Evolutionary conservation across 1,284 basidiomycete species (phyloP), one percentile per base, ranked within the genome.

Genomic region (Kwoniella shivajii): DNA sequence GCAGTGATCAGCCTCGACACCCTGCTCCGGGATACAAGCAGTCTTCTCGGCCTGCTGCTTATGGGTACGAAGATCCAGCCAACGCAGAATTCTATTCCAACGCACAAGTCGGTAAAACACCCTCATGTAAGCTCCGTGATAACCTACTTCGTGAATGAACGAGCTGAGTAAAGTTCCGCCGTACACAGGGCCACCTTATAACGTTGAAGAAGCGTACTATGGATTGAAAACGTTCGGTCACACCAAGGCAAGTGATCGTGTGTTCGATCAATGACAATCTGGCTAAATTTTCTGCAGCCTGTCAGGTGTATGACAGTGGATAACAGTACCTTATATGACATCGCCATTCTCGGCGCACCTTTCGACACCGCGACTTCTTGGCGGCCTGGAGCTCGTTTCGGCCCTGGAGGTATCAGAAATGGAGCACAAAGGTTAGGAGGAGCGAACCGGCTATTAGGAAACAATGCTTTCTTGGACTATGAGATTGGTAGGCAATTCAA

Each of bases 301-400:
- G 61, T 61, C 4, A 45, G 59, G 30, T 66, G 61, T 33, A 56
- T 63, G 47, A 60, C 59, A 14, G 59, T 41, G 13, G 63, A 63
- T 33, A 57, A 61, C 20, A 44, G 47, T 10, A 50, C 51, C 16
- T 31, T 50, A 6, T 61, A 63, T 41, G 66, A 68, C 41, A 56
- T 68, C 7, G 66, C 88, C 1, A 73, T 92, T 39, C 76, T 91
- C 7, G 90, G 89, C 6, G 85, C 90, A 79, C 89, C 89, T 0
- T 90, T 91, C 68, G 89, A 91, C 67, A 90, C 88, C 4, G 83
- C 80, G 1, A 85, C 86, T 16, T 82, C 82, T 1, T 89, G 88
- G 67, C 79, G 88, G 56, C 83, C 87, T 50, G 88, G 87, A 57
- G 89, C 89, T 26, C 84, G 89, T 3, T 91, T 91, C 78, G 89